Evolutionary conservation across 148 eudicot genomes (phyloP), one percentile per base, ranked within the genome.

Genomic region (Chenopodium quinoa): DNA sequence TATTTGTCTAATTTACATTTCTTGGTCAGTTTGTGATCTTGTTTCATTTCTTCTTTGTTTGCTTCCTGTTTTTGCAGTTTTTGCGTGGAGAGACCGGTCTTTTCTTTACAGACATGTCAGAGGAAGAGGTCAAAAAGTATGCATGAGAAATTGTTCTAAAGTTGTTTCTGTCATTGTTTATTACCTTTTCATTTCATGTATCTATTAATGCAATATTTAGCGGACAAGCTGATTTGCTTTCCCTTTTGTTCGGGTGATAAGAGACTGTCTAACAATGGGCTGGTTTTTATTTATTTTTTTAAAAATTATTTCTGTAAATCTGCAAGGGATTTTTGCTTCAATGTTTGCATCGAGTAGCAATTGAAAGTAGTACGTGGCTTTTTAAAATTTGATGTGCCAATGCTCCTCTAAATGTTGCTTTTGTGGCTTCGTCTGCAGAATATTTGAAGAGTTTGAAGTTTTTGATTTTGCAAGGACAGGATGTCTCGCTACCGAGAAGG

Each of bases 391-490:
- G 67, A 27, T 27, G 10, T 82, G 34, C 32, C 73, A 31, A 66
- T 34, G 25, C 14, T 3, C 7, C 32, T 44, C 54, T 71, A 4
- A 68, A 8, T 34, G 25, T n/a, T 75, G 66, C 7, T 70, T 73
- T 56, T 46, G 9, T 79, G 73, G 5, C 47, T 63, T 75, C 31
- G 50, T 62, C 4, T 79, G 84, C 90, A 96, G 99, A 82, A 46
- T 90, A 72, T 93, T 96, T 86, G 85, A 81, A 11, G 90, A 90
- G 72, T 92, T 89, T 71, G 97, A 93, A 77, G 94, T 89, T 69
- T 87, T 86, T 85, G 99, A 93, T 83, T 95, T 91, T 88, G 97
- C 99, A 23, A 91, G 99, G 83, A 95, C 97, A 50, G 99, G 99
- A 64, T 91, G 82, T 74, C 56, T 71, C 40, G 92, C 90, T n/a